Conservation (phyloP, 371 early-diverging fungal genomes). For the Rhizomucor pusillus region DNA sequence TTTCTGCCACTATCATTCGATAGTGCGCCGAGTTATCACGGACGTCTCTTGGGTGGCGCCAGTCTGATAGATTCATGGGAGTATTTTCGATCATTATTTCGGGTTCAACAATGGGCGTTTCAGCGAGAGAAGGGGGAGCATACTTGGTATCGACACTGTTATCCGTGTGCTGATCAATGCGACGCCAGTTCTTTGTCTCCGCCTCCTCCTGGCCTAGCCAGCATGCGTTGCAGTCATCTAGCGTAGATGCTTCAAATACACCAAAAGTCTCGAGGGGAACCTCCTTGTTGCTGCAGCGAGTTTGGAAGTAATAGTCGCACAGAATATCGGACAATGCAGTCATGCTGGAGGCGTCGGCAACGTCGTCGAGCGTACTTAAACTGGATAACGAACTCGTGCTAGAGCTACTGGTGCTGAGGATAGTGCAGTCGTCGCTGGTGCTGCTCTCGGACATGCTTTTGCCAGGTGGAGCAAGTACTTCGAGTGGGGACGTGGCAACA, state of each 20-base stretch:
- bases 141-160: too few species aligned
- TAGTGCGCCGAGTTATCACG: slow-evolving; percentile 46
- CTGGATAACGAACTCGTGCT: slow-evolving; percentile 7
- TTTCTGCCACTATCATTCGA: slow-evolving; percentile 53
- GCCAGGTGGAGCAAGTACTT: slow-evolving; percentile 3
- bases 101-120: slow-evolving; percentile 3
- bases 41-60: slow-evolving; percentile 27
- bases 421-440: slow-evolving; percentile 6
- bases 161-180: not conserved
- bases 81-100: not conserved
- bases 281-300: not conserved
- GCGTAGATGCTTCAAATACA: slow-evolving; percentile 1
- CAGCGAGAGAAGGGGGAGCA: too few species aligned
- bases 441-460: not conserved
- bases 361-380: slow-evolving; percentile 2
- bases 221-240: too few species aligned
- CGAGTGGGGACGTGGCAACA: slow-evolving; percentile 10
- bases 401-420: slow-evolving; percentile 1
- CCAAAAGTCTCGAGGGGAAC: slow-evolving; percentile 3
- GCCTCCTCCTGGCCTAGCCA: not conserved
- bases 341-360: slow-evolving; percentile 4
- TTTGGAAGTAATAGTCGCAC: slow-evolving; percentile 6
- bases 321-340: slow-evolving; percentile 13
- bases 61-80: not conserved
- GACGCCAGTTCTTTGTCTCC: not conserved